Evolutionary conservation across 495 filamentous ascomycete species (phyloP).

Genomic region (Symbiotaphrina buchneri): DNA sequence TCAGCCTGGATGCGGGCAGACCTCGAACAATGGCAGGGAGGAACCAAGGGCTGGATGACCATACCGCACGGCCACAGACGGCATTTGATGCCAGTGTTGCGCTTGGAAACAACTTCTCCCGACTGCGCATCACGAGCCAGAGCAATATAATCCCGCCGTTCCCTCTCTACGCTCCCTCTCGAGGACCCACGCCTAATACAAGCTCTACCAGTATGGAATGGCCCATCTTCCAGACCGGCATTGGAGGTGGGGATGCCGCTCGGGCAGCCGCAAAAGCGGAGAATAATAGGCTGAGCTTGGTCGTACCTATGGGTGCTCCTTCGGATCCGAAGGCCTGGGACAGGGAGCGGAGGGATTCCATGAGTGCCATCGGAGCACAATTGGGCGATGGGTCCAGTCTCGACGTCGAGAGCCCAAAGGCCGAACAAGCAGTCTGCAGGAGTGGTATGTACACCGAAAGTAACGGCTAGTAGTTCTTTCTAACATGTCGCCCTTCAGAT

Average conservation of each 20-base stretch:
- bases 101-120: too few relatives aligned
- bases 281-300: slow-evolving; percentile 30
- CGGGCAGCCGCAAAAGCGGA: slow-evolving; percentile 47
- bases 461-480: not conserved
- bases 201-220: too few relatives aligned
- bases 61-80: too few relatives aligned
- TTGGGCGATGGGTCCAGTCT: slow-evolving; percentile 30
- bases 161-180: not conserved
- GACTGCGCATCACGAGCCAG: too few relatives aligned
- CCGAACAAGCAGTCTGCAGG: slow-evolving; percentile 17
- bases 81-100: too few relatives aligned
- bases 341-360: slow-evolving; percentile 24
- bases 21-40: too few relatives aligned
- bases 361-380: slow-evolving; percentile 70
- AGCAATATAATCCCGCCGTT: too few relatives aligned
- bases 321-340: slow-evolving; percentile 10
- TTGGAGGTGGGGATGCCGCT: slow-evolving; percentile 46
- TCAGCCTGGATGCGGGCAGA: too few relatives aligned
- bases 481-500: slow-evolving; percentile 19
- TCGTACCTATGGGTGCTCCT: slow-evolving; percentile 5
- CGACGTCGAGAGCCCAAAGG: slow-evolving; percentile 18
- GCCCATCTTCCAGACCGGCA: too few relatives aligned
- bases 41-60: too few relatives aligned
- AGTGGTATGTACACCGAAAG: slow-evolving; percentile 15
- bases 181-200: too few relatives aligned